Conservation (phyloP, 1,284 basidiomycete genomes). For the Melampsora larici-populina region DNA sequence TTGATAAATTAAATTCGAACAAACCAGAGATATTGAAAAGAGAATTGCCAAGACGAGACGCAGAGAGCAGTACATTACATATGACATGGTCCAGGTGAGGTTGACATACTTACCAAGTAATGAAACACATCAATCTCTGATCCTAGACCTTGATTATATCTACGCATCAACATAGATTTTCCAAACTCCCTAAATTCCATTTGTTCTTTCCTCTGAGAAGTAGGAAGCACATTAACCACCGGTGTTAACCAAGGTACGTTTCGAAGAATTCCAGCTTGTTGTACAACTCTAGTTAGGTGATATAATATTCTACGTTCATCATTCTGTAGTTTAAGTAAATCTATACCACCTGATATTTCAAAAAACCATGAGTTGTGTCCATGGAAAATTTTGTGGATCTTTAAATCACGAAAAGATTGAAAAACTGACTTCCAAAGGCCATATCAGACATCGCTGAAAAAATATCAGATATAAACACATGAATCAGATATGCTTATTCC, state of each 20-base stretch:
- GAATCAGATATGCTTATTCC: not conserved
- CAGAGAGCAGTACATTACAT: too few species aligned
- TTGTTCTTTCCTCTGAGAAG: constrained; percentile 26
- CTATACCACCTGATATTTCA: constrained; percentile 13
- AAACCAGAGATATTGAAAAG: not conserved
- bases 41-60: not conserved
- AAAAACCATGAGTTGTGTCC: not conserved
- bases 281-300: constrained; percentile 24
- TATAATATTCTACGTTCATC: constrained; percentile 18
- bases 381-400: not conserved
- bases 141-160: constrained; percentile 22
- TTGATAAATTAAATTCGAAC: not conserved
- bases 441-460: constrained; percentile 34
- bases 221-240: constrained; percentile 14
- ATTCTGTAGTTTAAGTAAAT: constrained; percentile 18
- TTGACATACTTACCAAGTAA: constrained; percentile 12
- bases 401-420: not conserved
- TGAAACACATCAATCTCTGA: constrained; percentile 32
- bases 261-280: constrained; percentile 32
- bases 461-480: not conserved
- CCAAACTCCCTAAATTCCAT: constrained; percentile 24
- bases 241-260: constrained; percentile 37
- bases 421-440: constrained; percentile 31
- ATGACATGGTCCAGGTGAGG: not conserved
- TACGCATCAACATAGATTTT: constrained; percentile 21